Base-by-base conservation (phyloP, 148 eudicot genomes). In the Nepenthes gracilis region DNA sequence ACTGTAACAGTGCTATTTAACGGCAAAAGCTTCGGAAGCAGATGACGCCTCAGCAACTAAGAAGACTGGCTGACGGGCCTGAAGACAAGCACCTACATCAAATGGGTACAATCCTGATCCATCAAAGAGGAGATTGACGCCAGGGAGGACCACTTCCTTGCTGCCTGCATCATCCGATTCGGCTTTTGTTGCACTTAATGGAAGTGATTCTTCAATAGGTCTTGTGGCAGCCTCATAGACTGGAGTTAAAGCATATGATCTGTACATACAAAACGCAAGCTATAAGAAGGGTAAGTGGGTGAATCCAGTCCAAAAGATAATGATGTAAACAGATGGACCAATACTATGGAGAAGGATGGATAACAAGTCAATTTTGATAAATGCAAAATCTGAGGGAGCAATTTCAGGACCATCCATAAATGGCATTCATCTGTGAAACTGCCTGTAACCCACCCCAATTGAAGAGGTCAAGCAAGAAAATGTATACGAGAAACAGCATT, bases 81-180 rank as follows among this genome's bases (percentile, higher is more conserved):
- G 98, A 34, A 88, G 83, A 69, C 96, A 88, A 73, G 96, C 96
- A 64, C 91, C 83, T 57, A 93, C 86, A 59, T 93, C 98, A 58
- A 88, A 93, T 10, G 96, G 91, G 15, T 77, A 82, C 76, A 93
- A 66, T 70, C 80, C 90, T 54, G 85, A 79, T 57, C 98, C 98
- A 64, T 93, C 96, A 67, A 85, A 93, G 35, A 88, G 80, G 57
- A 93, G 96, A 78, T 83, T 86, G 55, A 93, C 91, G 57, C 96
- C 96, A n/a, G 98, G 98, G 66, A 85, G 78, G 64, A 70, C 67
- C 60, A 84, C 90, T 67, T 93, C 98, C 71, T 69, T 81, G 78
- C 88, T 77, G n/a, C 86, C 95, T 52, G 59, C 72, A 9, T 88
- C 91, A 54, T 88, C 96, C 48, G 83, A 67, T 57, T 93, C 96